Evolutionary conservation across 192 early-diverging fungal genomes (phyloP).

Genomic region (Diversispora eburnea): DNA sequence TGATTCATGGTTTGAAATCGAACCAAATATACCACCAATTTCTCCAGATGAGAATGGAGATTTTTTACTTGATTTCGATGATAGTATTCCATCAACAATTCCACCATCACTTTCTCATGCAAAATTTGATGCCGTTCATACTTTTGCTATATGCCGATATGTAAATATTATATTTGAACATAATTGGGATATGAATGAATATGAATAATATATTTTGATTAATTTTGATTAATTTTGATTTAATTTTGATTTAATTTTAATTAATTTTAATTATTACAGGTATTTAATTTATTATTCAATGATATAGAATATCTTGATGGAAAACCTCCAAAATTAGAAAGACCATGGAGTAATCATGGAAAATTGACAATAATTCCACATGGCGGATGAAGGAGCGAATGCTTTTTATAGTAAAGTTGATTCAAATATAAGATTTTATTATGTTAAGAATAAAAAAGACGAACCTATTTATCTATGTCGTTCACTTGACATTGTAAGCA

Average conservation of each 20-base stretch:
- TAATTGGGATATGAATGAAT: too few relatives aligned
- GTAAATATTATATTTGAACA: background rate
- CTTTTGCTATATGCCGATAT: background rate
- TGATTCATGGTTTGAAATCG: background rate
- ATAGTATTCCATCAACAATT: background rate
- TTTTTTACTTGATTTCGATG: conserved; percentile 3
- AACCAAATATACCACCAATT: background rate
- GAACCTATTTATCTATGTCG: conserved; percentile 1
- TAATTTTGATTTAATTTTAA: background rate
- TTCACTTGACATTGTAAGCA: background rate
- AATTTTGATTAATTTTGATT: background rate
- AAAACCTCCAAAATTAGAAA: background rate
- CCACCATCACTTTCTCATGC: background rate
- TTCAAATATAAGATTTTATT: background rate
- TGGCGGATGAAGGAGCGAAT: conserved; percentile 1
- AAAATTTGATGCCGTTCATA: conserved; percentile 5
- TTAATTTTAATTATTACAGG: background rate
- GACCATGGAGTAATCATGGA: background rate
- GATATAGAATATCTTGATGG: conserved; percentile 23
- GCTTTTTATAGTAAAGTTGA: conserved; percentile 8
- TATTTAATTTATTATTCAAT: background rate
- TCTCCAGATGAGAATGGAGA: conserved; percentile 1
- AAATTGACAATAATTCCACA: background rate
- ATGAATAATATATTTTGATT: too few relatives aligned
- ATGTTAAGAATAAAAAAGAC: too few relatives aligned